Evolutionary conservation across 2,329 filamentous ascomycete species (phyloP).

Genomic region (Neoscytalidium dimidiatum): DNA sequence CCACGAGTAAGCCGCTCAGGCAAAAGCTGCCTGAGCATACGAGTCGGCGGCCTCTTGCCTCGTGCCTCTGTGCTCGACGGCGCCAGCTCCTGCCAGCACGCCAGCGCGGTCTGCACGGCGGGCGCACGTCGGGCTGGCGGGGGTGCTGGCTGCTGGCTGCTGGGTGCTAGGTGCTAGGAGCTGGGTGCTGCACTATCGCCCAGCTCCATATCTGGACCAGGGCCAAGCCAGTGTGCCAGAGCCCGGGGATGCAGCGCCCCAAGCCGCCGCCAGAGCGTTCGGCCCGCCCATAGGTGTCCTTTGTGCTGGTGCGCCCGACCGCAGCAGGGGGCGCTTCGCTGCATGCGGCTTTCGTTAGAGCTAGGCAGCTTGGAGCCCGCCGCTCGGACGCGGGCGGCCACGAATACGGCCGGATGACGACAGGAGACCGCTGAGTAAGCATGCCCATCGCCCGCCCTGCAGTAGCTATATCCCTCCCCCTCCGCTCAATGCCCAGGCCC

Average conservation of each 20-base stretch:
- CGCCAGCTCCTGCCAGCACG: background rate
- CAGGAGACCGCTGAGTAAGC: conserved; percentile 5
- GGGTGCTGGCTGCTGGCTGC: no score
- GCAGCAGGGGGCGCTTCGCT: conserved; percentile 12
- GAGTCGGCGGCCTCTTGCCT: background rate
- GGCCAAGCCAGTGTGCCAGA: background rate
- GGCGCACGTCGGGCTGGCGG: conserved; percentile 2
- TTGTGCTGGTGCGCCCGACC: conserved; percentile 12
- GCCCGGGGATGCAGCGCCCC: conserved; percentile 14
- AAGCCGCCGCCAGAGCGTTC: conserved; percentile 12
- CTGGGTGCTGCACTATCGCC: conserved; percentile 7
- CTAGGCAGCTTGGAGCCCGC: conserved; percentile 3
- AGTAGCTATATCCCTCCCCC: background rate
- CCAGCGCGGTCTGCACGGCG: background rate
- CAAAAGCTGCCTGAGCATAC: background rate
- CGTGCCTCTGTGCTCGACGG: no score
- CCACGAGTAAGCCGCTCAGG: conserved; percentile 4
- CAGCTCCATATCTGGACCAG: conserved; percentile 14
- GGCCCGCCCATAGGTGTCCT: conserved; percentile 16
- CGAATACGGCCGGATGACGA: conserved; percentile 8
- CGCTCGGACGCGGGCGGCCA: conserved; percentile 1
- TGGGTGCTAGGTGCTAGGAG: no score
- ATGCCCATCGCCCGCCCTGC: background rate
- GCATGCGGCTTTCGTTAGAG: conserved; percentile 12
- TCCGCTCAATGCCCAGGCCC: background rate